phyloP scores from a whole-genome alignment of 805 yeast genomes.

The Pichia paraexigua region DNA sequence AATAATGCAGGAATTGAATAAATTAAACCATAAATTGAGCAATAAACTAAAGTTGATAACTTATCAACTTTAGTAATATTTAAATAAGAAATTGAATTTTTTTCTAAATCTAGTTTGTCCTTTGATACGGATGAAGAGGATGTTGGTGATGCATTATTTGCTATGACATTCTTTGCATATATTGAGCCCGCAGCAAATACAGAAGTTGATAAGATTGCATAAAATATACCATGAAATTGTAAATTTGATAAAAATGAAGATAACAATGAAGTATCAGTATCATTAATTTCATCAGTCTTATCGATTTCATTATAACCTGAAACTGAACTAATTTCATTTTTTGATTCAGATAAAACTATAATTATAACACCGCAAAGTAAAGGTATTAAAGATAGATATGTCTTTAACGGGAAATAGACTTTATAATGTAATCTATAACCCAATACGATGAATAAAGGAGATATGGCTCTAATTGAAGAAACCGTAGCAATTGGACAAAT shows the following conservation, averaged over 20 bases:
- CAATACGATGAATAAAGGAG: constrained; percentile 52
- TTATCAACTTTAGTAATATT: constrained; percentile 50
- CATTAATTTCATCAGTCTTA: not conserved
- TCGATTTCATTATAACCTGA: not conserved
- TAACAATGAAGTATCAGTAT: not conserved
- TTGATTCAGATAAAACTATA: constrained; percentile 32
- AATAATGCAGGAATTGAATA: constrained; percentile 72
- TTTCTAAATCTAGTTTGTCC: constrained; percentile 8
- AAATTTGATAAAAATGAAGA: constrained; percentile 1
- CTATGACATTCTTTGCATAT: constrained; percentile 75
- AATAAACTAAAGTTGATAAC: constrained; percentile 70
- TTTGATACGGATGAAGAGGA: not conserved
- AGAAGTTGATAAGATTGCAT: constrained; percentile 59
- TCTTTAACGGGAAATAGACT: constrained; percentile 41
- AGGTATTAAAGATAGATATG: constrained; percentile 46
- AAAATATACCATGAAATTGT: constrained; percentile 44
- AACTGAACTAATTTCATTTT: not conserved
- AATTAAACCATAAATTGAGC: constrained; percentile 63
- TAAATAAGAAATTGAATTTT: not conserved
- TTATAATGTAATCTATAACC: constrained; percentile 46
- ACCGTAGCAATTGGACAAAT: constrained; percentile 61
- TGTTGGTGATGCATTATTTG: constrained; percentile 23
- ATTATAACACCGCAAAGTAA: constrained; percentile 45
- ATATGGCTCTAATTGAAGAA: constrained; percentile 59
- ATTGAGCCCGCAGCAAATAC: constrained; percentile 83